These are phyloP conservation scores for Mediolabrus comicus DNA, from an alignment of 108 stramenopile genomes.

Conservation along the genomic window DNA sequence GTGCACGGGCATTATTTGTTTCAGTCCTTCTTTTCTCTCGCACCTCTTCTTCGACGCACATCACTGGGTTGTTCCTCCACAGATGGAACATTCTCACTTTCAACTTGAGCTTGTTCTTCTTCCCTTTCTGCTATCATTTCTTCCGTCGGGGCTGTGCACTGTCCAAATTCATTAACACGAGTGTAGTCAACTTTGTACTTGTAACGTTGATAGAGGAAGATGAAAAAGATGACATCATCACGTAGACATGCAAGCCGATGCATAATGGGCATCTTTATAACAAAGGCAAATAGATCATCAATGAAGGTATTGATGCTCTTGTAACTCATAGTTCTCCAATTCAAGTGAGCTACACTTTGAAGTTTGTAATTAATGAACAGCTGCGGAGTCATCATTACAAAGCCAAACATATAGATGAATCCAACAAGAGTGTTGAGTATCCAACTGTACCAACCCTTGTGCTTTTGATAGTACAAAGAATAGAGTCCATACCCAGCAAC, in stretches of 20 bases:
- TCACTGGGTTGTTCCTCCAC: neutral
- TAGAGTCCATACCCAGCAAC: conserved; percentile 71
- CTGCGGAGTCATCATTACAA: conserved; percentile 93
- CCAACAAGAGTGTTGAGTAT: conserved; percentile 61
- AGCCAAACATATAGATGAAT: conserved; percentile 90
- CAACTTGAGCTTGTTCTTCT: no score
- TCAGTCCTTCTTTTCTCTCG: conserved; percentile 4
- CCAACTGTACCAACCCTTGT: conserved; percentile 88
- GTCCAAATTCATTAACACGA: conserved; percentile 70
- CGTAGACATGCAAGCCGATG: conserved; percentile 83
- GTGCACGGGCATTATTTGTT: neutral
- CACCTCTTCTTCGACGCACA: conserved; percentile 1
- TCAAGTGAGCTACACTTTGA: conserved; percentile 84
- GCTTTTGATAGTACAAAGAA: conserved; percentile 66
- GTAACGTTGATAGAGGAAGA: conserved; percentile 84
- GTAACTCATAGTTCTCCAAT: conserved; percentile 59
- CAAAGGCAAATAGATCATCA: conserved; percentile 87
- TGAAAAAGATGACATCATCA: conserved; percentile 88
- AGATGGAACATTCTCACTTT: no score
- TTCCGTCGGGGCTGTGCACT: conserved; percentile 44
- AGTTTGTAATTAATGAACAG: conserved; percentile 92
- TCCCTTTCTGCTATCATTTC: conserved; percentile 40
- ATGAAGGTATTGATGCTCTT: conserved; percentile 83
- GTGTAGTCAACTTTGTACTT: conserved; percentile 70
- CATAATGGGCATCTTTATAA: conserved; percentile 91